Evolutionary conservation across 129 eudicot species (phyloP), one percentile per base, ranked within the genome.

Genomic region (Kitagawia praeruptora): DNA sequence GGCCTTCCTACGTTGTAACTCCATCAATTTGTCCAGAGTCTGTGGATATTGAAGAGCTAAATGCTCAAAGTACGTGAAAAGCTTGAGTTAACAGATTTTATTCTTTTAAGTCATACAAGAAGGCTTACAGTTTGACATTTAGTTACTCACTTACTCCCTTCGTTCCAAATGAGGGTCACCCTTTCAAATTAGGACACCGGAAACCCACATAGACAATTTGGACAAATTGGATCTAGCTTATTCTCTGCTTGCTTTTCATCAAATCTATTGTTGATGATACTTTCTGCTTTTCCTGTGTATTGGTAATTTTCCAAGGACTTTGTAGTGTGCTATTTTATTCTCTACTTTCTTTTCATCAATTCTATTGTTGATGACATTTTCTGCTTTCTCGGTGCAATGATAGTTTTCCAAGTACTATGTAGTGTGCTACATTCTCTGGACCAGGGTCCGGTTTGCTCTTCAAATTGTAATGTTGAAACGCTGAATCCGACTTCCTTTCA

Each of bases 371-470:
- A 31, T 31, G 34, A 31, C 34, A 31, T 1, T 31, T 31, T 31
- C 34, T 31, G 34, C 34, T 31, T 31, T 31, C 34, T 31, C 34
- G 34, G 34, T 31, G 34, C 34, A 31, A 31, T 31, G 34, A 31
- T 31, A 31, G 34, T 31, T 31, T 31, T 31, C 34, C 34, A 31
- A 31, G 34, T 31, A 31, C 34, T 31, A 0, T 31, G 34, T 31
- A 83, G 85, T 79, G 79, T 82, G 51, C 90, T 94, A 56, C 84
- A 88, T 85, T 80, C 87, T 83, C 88, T 89, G 21, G 95, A 91
- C 78, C 92, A 89, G 82, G 98, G 97, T 23, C 83, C 91, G 78
- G 82, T 93, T 71, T 94, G 98, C 90, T 88, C 87, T 81, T 91
- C 98, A 48, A 80, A 75, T 79, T 85, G 93, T 85, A 94, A 91